A percentile compares a stretch with the other conserved stretches of the same genome.
Evolutionary conservation across 352 stramenopile species (phyloP).

Genomic region (Globisporangium alternatum): DNA sequence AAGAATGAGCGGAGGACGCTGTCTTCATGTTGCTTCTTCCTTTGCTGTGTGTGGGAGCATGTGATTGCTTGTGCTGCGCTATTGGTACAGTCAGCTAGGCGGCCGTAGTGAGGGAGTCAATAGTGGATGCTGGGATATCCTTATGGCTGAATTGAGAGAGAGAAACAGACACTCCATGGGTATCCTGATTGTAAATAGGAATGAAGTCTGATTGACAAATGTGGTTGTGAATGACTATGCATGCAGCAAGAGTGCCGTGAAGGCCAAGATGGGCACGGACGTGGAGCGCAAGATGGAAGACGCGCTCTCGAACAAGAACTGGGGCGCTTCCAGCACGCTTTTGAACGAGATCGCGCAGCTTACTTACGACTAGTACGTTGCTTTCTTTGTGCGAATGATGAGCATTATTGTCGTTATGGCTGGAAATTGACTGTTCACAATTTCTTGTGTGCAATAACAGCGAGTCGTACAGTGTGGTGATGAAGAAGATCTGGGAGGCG

Average conservation of each 20-base stretch:
- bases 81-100: too few relatives aligned
- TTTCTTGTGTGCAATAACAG: constrained; percentile 30
- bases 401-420: not conserved
- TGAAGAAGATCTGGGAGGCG: constrained; percentile 95
- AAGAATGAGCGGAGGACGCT: not conserved
- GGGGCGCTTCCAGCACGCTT: constrained; percentile 96
- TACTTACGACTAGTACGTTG: constrained; percentile 92
- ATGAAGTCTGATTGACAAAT: not conserved
- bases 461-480: constrained; percentile 87
- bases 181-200: not conserved
- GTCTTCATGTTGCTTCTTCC: not conserved
- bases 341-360: constrained; percentile 98
- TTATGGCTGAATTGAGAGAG: too few relatives aligned
- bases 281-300: constrained; percentile 90
- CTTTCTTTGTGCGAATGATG: not conserved
- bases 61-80: too few relatives aligned
- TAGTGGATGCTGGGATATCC: too few relatives aligned
- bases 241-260: constrained; percentile 78
- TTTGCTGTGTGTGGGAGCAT: not conserved
- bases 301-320: constrained; percentile 99
- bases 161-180: too few relatives aligned
- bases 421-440: not conserved
- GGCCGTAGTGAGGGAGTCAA: too few relatives aligned
- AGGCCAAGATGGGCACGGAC: constrained; percentile 85
- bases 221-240: not conserved